Evolutionary conservation across 2,329 filamentous ascomycete species (phyloP).

Genomic region (Metarhizium rileyi): DNA sequence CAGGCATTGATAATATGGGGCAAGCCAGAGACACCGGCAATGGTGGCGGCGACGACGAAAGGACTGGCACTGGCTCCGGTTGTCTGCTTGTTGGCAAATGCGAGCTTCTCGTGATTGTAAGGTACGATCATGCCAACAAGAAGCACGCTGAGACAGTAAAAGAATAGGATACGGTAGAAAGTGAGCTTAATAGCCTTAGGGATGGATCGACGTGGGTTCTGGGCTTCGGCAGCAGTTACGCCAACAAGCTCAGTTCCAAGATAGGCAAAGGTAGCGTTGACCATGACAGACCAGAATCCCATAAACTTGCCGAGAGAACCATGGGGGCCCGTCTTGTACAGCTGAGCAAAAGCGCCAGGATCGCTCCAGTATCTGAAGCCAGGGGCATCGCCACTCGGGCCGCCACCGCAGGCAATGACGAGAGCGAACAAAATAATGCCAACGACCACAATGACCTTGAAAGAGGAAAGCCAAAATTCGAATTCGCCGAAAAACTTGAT

Average conservation of each 20-base stretch:
- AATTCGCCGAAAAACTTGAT: slow-evolving; percentile 60
- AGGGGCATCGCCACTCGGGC: slow-evolving; percentile 49
- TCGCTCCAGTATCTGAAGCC: slow-evolving; percentile 59
- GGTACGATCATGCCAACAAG: slow-evolving; percentile 69
- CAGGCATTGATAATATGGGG: slow-evolving; percentile 63
- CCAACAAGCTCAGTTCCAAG: slow-evolving; percentile 68
- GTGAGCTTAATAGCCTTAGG: slow-evolving; percentile 71
- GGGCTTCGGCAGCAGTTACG: slow-evolving; percentile 69
- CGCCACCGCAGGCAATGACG: slow-evolving; percentile 55
- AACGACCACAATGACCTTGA: slow-evolving; percentile 60
- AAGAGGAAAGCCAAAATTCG: slow-evolving; percentile 52
- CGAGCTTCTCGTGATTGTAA: slow-evolving; percentile 53
- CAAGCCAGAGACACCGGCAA: slow-evolving; percentile 52
- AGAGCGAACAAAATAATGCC: slow-evolving; percentile 57
- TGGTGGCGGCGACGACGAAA: slow-evolving; percentile 63
- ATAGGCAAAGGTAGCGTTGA: slow-evolving; percentile 71
- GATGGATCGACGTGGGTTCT: slow-evolving; percentile 69
- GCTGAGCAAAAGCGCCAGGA: slow-evolving; percentile 38
- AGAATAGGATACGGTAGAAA: slow-evolving; percentile 73
- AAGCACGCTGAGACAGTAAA: slow-evolving; percentile 66
- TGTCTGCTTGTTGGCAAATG: slow-evolving; percentile 40
- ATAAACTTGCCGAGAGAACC: slow-evolving; percentile 40
- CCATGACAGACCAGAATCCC: slow-evolving; percentile 60
- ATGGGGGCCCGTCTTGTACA: slow-evolving; percentile 12
- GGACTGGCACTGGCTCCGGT: slow-evolving; percentile 44